Base-by-base conservation (phyloP, 208 protist species). In the Herpetomonas samuelpessoai region DNA sequence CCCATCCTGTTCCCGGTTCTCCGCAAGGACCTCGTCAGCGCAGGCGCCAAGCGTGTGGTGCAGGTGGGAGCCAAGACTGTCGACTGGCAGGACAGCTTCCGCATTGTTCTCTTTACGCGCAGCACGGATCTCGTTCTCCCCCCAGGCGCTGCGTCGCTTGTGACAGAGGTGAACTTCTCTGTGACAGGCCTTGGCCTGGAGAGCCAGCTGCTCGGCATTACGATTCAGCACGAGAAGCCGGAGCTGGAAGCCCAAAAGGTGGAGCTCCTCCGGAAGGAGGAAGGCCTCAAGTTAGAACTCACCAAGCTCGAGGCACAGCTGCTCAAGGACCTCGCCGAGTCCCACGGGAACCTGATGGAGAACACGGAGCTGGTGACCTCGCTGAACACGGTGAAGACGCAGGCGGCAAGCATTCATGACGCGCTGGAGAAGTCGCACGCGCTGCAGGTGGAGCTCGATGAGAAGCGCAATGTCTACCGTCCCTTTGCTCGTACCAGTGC, bases 161-260 rank as follows among this genome's bases (percentile, higher is more conserved):
- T 99, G 39, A 82, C 86, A 22, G 86, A 92, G 61, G 90, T 99
- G 26, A 99, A 99, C 80, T 99, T 99, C 74, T 96, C 94, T 2
- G 93, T 99, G 3, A 99, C 98, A 12, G 68, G 74, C 26, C 86
- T 92, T 48, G 96, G 97, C 9, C 86, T 99, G 12, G 93, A 98
- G 62, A 95, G 92, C 35, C 97, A 99, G 78, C 82, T 99, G 45
- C 83, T 99, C 7, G 88, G 88, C 9, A 30, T 97, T 6, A 98
- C 96, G 25, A 87, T 99, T 61, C 81, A 93, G 62, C 81, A 96
- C 70, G 98, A 99, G 79, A 87, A 97, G 60, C 97, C 98, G 7
- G 90, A 98, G 74, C 82, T 99, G 62, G 96, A 99, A 74, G 19
- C 81, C 65, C 81, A 98, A 53, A 97, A 97, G 68, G 81, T 79